These are phyloP conservation scores for Pythium volutum DNA, from an alignment of 352 stramenopile species.

Conservation along the genomic window DNA sequence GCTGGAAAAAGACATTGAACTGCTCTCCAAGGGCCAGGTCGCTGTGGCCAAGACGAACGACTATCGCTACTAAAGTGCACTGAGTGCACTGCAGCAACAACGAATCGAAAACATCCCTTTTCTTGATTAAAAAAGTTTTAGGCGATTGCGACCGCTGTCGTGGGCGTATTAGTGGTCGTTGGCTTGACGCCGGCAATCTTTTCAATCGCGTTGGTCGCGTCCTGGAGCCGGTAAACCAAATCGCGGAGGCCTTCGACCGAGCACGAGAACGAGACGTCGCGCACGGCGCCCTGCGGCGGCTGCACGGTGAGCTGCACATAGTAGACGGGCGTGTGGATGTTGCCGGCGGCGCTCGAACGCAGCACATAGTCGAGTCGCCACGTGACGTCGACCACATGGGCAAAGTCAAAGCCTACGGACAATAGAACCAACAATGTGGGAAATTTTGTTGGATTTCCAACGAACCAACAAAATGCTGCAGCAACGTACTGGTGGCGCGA, in stretches of 20 bases:
- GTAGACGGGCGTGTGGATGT: conserved; percentile 53
- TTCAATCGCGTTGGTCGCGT: conserved; percentile 57
- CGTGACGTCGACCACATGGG: conserved; percentile 64
- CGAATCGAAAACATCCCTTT: too few relatives aligned
- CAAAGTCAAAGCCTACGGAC: conserved; percentile 64
- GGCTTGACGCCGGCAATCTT: conserved; percentile 28
- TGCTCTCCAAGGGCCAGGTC: conserved; percentile 75
- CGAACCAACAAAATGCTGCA: background rate
- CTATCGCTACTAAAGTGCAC: conserved; percentile 40
- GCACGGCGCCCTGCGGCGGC: conserved; percentile 32
- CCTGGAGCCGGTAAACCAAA: conserved; percentile 70
- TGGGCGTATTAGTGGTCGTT: background rate
- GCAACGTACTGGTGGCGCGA: conserved; percentile 19
- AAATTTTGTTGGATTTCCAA: background rate
- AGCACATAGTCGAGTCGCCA: conserved; percentile 77
- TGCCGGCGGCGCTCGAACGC: conserved; percentile 50
- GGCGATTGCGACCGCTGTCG: background rate
- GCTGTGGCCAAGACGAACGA: conserved; percentile 54
- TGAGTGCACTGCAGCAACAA: too few relatives aligned
- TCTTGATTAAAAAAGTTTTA: conserved; percentile 4
- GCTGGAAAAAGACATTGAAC: conserved; percentile 91
- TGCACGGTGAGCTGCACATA: conserved; percentile 67
- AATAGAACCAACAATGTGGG: background rate
- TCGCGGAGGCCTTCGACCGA: conserved; percentile 65
- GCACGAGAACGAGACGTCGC: conserved; percentile 53